Conservation (phyloP, 2,329 filamentous ascomycete species). For the Ascochyta lentis region DNA sequence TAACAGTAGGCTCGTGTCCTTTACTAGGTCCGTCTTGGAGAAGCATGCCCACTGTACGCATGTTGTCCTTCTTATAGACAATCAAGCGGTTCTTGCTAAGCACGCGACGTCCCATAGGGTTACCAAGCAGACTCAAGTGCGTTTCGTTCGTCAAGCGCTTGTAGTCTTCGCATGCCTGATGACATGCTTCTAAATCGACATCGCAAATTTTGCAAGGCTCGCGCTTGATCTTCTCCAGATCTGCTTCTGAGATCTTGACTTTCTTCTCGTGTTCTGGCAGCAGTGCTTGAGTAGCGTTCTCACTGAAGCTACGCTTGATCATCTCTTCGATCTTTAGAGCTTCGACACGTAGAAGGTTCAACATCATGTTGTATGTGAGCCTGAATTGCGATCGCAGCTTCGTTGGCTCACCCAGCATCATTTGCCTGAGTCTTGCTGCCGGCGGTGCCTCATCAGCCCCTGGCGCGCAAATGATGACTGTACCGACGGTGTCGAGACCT, state of each 20-base stretch:
- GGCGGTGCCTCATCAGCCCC: slow-evolving; percentile 88
- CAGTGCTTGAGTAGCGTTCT: slow-evolving; percentile 94
- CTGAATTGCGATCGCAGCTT: slow-evolving; percentile 96
- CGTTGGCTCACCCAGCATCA: slow-evolving; percentile 95
- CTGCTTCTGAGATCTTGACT: slow-evolving; percentile 89
- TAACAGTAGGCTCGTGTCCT: slow-evolving; percentile 71
- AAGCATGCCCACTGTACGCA: slow-evolving; percentile 82
- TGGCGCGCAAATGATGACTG: slow-evolving; percentile 86
- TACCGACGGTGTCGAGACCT: slow-evolving; percentile 90
- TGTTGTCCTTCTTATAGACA: slow-evolving; percentile 82
- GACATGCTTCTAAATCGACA: slow-evolving; percentile 77
- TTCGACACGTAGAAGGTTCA: slow-evolving; percentile 93
- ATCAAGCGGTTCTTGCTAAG: slow-evolving; percentile 78
- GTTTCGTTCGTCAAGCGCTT: slow-evolving; percentile 81
- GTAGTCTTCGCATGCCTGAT: slow-evolving; percentile 81
- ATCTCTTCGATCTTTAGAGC: slow-evolving; percentile 99
- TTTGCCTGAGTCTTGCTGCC: slow-evolving; percentile 80
- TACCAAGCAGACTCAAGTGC: slow-evolving; percentile 76
- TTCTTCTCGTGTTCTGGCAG: slow-evolving; percentile 95
- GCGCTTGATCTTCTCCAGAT: slow-evolving; percentile 86
- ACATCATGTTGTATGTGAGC: slow-evolving; percentile 98
- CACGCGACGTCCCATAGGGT: slow-evolving; percentile 81
- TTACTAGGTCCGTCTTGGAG: slow-evolving; percentile 75
- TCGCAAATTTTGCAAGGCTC: slow-evolving; percentile 85
- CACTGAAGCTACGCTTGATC: slow-evolving; percentile 99